Percentiles rank a stretch among this genome's conserved stretches.
These are phyloP conservation scores for Rhodotorula kratochvilovae DNA, from an alignment of 768 basidiomycete species.

Conservation along the genomic window DNA sequence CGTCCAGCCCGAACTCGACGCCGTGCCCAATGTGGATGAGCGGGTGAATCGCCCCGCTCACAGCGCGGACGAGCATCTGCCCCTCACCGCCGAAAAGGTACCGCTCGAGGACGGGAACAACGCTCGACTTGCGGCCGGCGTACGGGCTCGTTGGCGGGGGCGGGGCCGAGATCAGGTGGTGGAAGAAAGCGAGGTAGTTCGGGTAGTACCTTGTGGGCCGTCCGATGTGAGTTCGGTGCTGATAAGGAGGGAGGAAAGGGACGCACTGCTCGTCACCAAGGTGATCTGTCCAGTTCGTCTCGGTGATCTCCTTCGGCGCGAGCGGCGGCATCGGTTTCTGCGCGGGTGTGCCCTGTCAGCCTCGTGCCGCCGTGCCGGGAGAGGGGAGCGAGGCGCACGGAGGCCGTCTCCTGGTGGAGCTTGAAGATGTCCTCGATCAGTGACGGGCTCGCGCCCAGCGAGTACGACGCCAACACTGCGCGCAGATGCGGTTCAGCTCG, in stretches of 20 bases:
- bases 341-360: not conserved
- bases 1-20: conserved; percentile 42
- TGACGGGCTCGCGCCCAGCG: conserved; percentile 19
- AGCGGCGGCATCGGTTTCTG: conserved; percentile 37
- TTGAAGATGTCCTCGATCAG: conserved; percentile 28
- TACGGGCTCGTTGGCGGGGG: conserved; percentile 3
- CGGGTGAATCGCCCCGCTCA: conserved; percentile 41
- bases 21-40: conserved; percentile 43
- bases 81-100: conserved; percentile 40
- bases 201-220: conserved; percentile 39
- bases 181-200: conserved; percentile 43
- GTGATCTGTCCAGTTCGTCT: conserved; percentile 31
- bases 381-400: not conserved
- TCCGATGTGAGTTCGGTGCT: not conserved
- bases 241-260: not conserved
- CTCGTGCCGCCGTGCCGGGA: not conserved
- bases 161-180: conserved; percentile 19
- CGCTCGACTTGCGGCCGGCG: conserved; percentile 16
- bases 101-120: conserved; percentile 36
- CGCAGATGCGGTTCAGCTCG: not conserved
- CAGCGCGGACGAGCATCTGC: conserved; percentile 38
- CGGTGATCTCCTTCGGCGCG: conserved; percentile 20
- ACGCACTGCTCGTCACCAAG: conserved; percentile 33
- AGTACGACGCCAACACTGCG: conserved; percentile 35
- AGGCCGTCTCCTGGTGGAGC: conserved; percentile 13